Evolutionary conservation across 2,329 filamentous ascomycete genomes (phyloP), one percentile per base, ranked within the genome.

Genomic region (Pseudonectria foliicola): DNA sequence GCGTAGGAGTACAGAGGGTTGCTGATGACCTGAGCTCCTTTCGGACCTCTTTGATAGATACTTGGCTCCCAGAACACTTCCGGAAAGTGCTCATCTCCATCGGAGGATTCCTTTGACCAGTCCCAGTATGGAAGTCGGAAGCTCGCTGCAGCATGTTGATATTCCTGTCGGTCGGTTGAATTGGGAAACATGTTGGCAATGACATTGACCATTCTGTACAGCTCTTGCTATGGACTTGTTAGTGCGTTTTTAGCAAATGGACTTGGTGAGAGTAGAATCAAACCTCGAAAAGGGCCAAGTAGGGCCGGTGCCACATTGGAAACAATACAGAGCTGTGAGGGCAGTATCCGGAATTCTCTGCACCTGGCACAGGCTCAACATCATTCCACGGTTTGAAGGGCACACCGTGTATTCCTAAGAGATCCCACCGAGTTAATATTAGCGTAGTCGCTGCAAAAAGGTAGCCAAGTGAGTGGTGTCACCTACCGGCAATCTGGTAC

Each of bases 301-400:
- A 93, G 1, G 85, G 83, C 32, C 87, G 75, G 66, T 94, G 87
- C 87, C 87, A 93, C 26, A 80, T 73, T 26, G 82, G 76, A 55
- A 94, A 92, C 12, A 92, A 64, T 27, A 81, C 76, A 2, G 82
- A 84, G 15, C 70, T 74, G 59, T 94, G 87, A 11, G 76, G 75
- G 56, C 87, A 93, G 56, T 88, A 93, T 32, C 85, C 86, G 12
- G 71, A 67, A 26, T 67, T 62, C 37, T 69, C 64, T 39, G 71
- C 74, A 2, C 73, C 75, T 3, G 66, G 52, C 2, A 61, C 63
- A 35, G 68, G 63, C 31, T 61, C 50, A 14, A 77, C 74, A 24
- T 62, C 68, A 21, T 67, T 71, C 71, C 73, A 78, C 10, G 68
- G 56, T 26, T 62, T 46, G 44, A 72, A 75, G 2, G 87, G 87